phyloP scores from a whole-genome alignment of 768 basidiomycete species.

The Auricularia cornea region DNA sequence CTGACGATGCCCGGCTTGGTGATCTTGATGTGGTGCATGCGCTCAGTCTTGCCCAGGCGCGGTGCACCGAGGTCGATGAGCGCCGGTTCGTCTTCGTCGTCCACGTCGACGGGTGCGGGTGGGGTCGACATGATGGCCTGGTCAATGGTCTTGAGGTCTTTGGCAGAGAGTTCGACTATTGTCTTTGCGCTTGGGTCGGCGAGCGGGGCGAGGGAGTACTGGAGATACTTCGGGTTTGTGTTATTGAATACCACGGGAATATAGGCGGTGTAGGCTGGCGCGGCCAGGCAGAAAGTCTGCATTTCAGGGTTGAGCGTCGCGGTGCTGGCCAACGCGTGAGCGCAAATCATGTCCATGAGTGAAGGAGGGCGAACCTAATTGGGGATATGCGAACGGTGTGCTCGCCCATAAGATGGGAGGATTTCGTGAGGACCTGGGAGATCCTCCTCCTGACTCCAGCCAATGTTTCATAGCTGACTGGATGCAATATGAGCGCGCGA shows the following conservation, averaged over 20 bases:
- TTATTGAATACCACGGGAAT: conserved; percentile 88
- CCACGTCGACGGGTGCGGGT: conserved; percentile 26
- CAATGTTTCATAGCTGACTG: not conserved
- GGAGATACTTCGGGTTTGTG: conserved; percentile 61
- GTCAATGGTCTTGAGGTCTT: conserved; percentile 63
- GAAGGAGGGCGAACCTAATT: conserved; percentile 38
- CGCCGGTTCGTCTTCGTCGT: conserved; percentile 45
- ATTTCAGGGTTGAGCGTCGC: conserved; percentile 77
- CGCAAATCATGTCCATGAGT: not conserved
- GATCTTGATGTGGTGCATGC: conserved; percentile 62
- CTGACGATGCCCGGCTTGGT: conserved; percentile 66
- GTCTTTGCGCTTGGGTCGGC: conserved; percentile 33
- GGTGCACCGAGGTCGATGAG: conserved; percentile 2
- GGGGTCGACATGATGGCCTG: conserved; percentile 34
- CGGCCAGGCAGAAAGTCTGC: conserved; percentile 64
- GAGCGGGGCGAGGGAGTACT: conserved; percentile 67
- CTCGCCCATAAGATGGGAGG: conserved; percentile 47
- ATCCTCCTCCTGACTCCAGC: conserved; percentile 7
- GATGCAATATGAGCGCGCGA: not conserved
- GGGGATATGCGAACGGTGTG: conserved; percentile 91
- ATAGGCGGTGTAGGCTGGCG: conserved; percentile 45
- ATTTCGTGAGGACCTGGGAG: conserved; percentile 20
- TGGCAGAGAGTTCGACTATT: conserved; percentile 44
- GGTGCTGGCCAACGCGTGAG: conserved; percentile 38
- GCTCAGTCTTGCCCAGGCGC: conserved; percentile 65